Evolutionary conservation across 805 yeast genomes (phyloP).

Genomic region (Myxozyma lipomycoides): DNA sequence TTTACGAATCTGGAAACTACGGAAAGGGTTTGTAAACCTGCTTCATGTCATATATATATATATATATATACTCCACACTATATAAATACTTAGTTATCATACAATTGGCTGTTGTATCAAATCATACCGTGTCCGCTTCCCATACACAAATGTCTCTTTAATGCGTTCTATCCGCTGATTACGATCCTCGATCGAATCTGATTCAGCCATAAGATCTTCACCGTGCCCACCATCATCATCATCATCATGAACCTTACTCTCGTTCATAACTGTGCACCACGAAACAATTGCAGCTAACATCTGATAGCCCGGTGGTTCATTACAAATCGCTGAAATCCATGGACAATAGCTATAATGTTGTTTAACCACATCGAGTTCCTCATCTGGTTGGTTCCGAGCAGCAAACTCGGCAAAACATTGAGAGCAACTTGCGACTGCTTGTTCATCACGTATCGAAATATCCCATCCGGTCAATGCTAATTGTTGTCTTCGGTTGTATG

Average conservation of each 20-base stretch:
- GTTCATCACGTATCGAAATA: too few relatives aligned
- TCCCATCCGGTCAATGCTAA: too few relatives aligned
- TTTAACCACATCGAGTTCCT: not conserved
- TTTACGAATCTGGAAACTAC: conserved; percentile 74
- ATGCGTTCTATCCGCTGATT: not conserved
- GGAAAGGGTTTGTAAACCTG: conserved; percentile 70
- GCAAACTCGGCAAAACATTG: not conserved
- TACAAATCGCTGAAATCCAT: not conserved
- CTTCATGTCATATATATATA: not conserved
- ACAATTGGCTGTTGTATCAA: too few relatives aligned
- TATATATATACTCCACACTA: not conserved
- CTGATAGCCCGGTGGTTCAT: not conserved
- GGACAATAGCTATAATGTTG: not conserved
- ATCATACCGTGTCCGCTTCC: too few relatives aligned
- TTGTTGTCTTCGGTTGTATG: too few relatives aligned
- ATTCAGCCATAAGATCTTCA: too few relatives aligned
- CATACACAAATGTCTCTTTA: not conserved
- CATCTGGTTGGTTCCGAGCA: not conserved
- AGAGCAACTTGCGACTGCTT: not conserved
- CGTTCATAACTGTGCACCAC: not conserved
- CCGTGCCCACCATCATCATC: too few relatives aligned
- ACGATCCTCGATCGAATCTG: too few relatives aligned
- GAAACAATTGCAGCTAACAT: not conserved
- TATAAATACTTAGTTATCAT: too few relatives aligned
- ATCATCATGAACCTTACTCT: too few relatives aligned